Base-by-base conservation (phyloP, 768 basidiomycete genomes). In the Suillus decipiens region DNA sequence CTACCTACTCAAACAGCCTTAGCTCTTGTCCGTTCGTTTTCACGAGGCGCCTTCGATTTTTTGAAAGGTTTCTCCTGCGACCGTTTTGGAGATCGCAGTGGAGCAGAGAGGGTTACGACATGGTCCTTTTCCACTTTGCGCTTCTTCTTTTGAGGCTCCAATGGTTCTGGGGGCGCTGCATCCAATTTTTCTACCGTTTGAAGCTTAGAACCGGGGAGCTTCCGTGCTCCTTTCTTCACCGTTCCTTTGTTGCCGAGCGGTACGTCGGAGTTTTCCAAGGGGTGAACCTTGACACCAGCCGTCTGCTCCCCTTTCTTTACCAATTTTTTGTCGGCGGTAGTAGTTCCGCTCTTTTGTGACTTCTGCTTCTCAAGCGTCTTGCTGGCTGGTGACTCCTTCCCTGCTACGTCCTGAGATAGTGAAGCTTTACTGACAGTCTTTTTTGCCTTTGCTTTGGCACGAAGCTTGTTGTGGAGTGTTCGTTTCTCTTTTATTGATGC, bases 401-500 rank as follows among this genome's bases (percentile, higher is more conserved):
- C 56, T 11, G 10, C 15, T 6, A 31, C 50, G 5, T 45, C 51
- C 12, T 65, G 39, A 1, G 64, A 37, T 39, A 24, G 7, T 3
- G 22, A 31, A 14, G 36, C 37, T 28, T 58, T 67, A 34, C 66
- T 62, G 24, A 41, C 34, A 24, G 66, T 61, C 33, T 72, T 70
- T 67, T 81, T 82, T 28, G 75, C 74, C 43, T 77, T 80, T 11
- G 74, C 78, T 66, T 79, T 81, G 14, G 70, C 76, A 66, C 76
- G 81, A 41, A 75, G 73, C 41, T 75, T 76, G 67, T 85, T 86
- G 45, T 81, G 80, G 51, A 77, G 83, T 42, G 74, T 77, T 57
- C 86, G 84, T 65, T 78, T 84, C 8, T 78, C 79, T 59, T 79
- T 83, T 58, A 84, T 69, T 34, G 74, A 70, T 7, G 69, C 78